Evolutionary conservation across 1,284 basidiomycete genomes (phyloP), one percentile per base, ranked within the genome.

Genomic region (Sporisorium iseilematis-ciliati): DNA sequence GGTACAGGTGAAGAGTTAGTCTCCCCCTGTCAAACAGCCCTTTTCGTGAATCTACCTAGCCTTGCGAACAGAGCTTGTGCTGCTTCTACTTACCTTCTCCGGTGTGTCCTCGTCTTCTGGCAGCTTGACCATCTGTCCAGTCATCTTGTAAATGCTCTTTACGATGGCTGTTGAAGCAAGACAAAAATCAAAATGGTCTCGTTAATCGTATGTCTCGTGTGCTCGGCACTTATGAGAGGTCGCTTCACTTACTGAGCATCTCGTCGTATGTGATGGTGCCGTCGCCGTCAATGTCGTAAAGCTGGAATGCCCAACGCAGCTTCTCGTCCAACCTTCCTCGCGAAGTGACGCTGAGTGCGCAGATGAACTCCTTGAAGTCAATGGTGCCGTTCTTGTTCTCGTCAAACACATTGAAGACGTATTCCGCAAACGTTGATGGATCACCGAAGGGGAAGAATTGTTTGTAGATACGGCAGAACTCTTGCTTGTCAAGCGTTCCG

Each of bases 371-470:
- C 86, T 80, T 83, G 65, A 83, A 85, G 62, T 82, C 77, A 62
- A 84, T 82, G 3, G 80, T 83, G 31, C 82, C 81, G 59, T 82
- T 83, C 64, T 82, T 83, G 76, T 84, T 82, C 65, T 83, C 83
- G 65, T 85, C 83, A 72, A 84, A 85, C 10, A 85, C 84, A 82
- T 97, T 96, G 89, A 99, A 99, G 78, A 99, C 97, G 85, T 97
- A 97, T 87, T 98, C 94, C 51, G 97, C 95, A 82, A 99, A 99
- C 85, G 97, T 93, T 64, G 89, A 91, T 5, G 97, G 96, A 86
- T 99, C 97, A 65, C 97, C 97, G 83, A 99, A 99, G 25, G 96
- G 96, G 89, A 98, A 98, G 92, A 99, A 86, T 62, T 99, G 96
- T 86, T 96, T 95, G 90, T 99, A 99, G 89, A 99, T 99, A 86